A percentile compares a stretch with the other conserved stretches of the same genome.
Evolutionary conservation across 2,329 filamentous ascomycete species (phyloP).

Genomic region (Fusarium sp.): DNA sequence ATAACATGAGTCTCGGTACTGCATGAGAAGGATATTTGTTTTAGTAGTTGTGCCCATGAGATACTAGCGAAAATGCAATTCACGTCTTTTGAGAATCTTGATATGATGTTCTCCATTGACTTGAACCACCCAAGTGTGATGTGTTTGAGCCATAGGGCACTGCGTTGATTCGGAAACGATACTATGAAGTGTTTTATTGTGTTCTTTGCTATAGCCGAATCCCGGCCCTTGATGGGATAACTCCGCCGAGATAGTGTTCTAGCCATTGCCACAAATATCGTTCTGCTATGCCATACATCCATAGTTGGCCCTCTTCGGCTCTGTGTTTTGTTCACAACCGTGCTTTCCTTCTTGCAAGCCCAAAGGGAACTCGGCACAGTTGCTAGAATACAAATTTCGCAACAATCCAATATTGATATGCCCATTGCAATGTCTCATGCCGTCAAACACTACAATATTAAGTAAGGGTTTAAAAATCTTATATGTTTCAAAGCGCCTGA

Average conservation of each 20-base stretch:
- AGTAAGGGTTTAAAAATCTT: not conserved
- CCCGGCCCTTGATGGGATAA: no score
- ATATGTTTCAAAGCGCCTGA: not conserved
- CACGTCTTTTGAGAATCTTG: not conserved
- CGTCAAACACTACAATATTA: not conserved
- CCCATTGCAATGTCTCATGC: not conserved
- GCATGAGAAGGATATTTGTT: not conserved
- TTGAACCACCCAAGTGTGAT: no score
- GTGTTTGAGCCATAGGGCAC: no score
- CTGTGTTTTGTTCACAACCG: not conserved
- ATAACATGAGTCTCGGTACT: constrained; percentile 61
- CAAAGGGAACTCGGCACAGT: not conserved
- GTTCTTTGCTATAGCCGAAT: no score
- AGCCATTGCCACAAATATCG: not conserved
- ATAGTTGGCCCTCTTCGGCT: not conserved
- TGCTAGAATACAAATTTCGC: not conserved
- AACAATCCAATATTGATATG: not conserved
- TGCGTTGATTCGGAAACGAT: no score
- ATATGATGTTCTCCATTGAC: not conserved
- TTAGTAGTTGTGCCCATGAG: not conserved
- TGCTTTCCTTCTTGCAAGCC: not conserved
- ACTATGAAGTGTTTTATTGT: no score
- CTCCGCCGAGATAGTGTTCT: no score
- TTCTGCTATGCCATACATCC: no score
- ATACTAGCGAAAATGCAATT: constrained; percentile 1